Evolutionary conservation across 306 rosid species (phyloP).

Genomic region (Vigna nakashimae): DNA sequence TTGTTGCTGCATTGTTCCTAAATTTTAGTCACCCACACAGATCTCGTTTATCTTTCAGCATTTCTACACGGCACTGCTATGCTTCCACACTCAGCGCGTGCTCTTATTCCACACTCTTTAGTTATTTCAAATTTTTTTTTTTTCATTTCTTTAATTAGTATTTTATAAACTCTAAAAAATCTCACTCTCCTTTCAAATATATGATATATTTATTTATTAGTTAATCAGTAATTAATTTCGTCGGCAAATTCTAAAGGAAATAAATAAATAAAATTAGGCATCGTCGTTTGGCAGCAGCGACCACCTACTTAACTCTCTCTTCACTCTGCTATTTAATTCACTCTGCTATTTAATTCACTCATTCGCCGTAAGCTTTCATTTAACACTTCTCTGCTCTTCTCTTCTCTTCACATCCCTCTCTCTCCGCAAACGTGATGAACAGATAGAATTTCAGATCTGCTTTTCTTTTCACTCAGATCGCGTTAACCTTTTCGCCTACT

Average conservation of each 20-base stretch:
- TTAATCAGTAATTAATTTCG: not conserved
- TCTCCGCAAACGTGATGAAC: constrained; percentile 33
- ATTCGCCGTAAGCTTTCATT: not conserved
- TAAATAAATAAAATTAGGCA: not conserved
- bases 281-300: constrained; percentile 23
- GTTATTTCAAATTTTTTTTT: not conserved
- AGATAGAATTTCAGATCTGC: constrained; percentile 52
- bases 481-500: not conserved
- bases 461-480: constrained; percentile 43
- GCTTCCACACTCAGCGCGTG: not conserved
- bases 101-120: not conserved
- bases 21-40: not conserved
- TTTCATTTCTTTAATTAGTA: not conserved
- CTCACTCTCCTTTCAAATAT: not conserved
- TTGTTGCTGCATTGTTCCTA: not conserved
- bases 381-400: constrained; percentile 5
- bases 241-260: constrained; percentile 30
- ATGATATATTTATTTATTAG: not conserved
- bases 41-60: not conserved
- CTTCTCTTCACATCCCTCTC: not conserved
- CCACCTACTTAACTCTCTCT: constrained; percentile 13
- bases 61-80: not conserved
- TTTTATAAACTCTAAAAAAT: not conserved
- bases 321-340: constrained; percentile 35
- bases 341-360: constrained; percentile 35